These are phyloP conservation scores for Phytopythium aichiense DNA, from an alignment of 352 stramenopile genomes.

Conservation along the genomic window DNA sequence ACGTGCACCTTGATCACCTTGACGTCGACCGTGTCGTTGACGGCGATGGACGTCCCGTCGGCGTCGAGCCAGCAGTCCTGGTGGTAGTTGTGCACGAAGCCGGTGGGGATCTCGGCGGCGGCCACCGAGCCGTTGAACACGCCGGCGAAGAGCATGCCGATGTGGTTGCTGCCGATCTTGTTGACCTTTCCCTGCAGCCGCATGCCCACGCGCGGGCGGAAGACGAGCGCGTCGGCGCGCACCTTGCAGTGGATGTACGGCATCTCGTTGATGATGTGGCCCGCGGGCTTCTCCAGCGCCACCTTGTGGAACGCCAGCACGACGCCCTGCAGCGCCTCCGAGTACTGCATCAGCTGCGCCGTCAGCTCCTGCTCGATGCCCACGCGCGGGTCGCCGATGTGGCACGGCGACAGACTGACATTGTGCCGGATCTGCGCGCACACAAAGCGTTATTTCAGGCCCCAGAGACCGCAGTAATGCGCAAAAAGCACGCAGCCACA, in stretches of 20 bases:
- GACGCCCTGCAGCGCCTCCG: conserved; percentile 64
- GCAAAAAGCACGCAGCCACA: not conserved
- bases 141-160: conserved; percentile 77
- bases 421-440: conserved; percentile 41
- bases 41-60: conserved; percentile 49
- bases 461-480: not conserved
- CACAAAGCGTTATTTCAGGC: not conserved
- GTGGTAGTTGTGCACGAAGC: conserved; percentile 77
- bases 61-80: conserved; percentile 66
- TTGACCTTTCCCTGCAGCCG: conserved; percentile 57
- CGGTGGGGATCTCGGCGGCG: conserved; percentile 65
- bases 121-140: conserved; percentile 83
- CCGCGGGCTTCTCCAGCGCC: conserved; percentile 44
- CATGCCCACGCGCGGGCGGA: conserved; percentile 67
- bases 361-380: conserved; percentile 78
- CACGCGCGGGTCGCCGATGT: conserved; percentile 56
- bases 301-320: conserved; percentile 73
- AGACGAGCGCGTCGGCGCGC: conserved; percentile 63
- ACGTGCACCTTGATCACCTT: conserved; percentile 68
- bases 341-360: conserved; percentile 75
- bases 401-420: conserved; percentile 71
- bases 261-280: conserved; percentile 82
- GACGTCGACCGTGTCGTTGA: conserved; percentile 63
- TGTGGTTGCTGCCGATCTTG: conserved; percentile 86
- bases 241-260: conserved; percentile 83